Evolutionary conservation across 495 filamentous ascomycete genomes (phyloP), one percentile per base, ranked within the genome.

Genomic region (Letharia columbiana): DNA sequence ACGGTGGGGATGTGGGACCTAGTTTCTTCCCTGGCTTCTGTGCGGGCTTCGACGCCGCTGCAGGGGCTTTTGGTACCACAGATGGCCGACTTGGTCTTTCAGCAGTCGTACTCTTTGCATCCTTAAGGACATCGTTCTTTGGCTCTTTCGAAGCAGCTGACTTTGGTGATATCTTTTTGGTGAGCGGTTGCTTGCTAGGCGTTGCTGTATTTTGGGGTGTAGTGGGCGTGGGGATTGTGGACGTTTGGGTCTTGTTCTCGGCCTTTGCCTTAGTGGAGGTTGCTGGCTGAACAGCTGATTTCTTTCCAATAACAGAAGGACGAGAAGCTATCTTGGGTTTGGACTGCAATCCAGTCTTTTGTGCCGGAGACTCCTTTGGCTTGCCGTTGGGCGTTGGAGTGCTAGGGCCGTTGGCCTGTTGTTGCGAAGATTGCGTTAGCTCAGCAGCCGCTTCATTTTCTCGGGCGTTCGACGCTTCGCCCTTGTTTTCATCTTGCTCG

Each of bases 101-200:
- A 57, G 2, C 33, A 57, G 15, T 20, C 33, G 23, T 35, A n/a
- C 41, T 50, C 39, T 31, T 69, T 61, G 11, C n/a, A 20, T 63
- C 61, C 67, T 68, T 57, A 1, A 20, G 18, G 17, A 23, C 1
- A 4, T 62, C 41, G 13, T 69, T 59, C 62, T 62, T 70, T 57
- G 18, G 64, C 63, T 66, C 71, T 59, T 60, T 50, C 45, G 47
- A 63, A 39, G 20, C 50, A 6, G 15, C 57, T 52, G 35, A 23
- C 59, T 65, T 70, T 68, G 68, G 65, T 31, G 54, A 49, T 13
- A 18, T 35, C 20, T 61, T 67, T 62, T 74, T 77, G 76, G 68
- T 72, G 72, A 62, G 65, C 72, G 70, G 41, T 67, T 73, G 39
- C 39, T 60, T 28, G 45, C 61, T 44, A 56, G 65, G 33, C 61